These are phyloP conservation scores for Botryotinia convoluta DNA, from an alignment of 2,329 filamentous ascomycete species.

Conservation along the genomic window DNA sequence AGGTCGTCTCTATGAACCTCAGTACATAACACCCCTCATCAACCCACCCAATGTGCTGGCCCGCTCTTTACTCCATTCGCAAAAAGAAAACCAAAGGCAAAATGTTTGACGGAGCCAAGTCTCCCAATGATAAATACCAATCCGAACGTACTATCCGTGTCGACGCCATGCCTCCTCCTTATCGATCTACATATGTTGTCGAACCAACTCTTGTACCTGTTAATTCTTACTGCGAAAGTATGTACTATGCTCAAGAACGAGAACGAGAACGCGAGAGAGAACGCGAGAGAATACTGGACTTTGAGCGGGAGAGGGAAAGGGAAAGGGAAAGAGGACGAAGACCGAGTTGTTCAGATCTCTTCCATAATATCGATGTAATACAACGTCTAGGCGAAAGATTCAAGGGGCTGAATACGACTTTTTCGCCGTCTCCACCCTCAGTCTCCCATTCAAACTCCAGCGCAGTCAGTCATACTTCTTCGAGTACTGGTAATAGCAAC, in stretches of 20 bases:
- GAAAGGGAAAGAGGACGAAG: background rate
- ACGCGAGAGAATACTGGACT: background rate
- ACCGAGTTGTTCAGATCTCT: slow-evolving; percentile 7
- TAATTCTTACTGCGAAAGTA: background rate
- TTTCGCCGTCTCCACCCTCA: background rate
- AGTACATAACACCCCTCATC: background rate
- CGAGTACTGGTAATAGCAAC: background rate
- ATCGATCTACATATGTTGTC: background rate
- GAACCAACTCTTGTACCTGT: background rate
- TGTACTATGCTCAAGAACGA: background rate
- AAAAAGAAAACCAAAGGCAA: background rate
- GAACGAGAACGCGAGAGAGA: background rate
- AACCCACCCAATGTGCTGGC: slow-evolving; percentile 6
- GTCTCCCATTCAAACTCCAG: background rate
- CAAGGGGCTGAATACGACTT: background rate
- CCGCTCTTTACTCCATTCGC: background rate
- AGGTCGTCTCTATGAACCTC: background rate
- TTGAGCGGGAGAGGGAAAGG: background rate
- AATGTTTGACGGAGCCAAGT: background rate
- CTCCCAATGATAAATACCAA: background rate
- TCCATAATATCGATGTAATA: slow-evolving; percentile 6
- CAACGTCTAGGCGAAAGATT: slow-evolving; percentile 12
- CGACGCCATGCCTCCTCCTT: slow-evolving; percentile 1
- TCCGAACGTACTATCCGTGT: background rate
- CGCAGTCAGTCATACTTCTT: background rate